phyloP scores from a whole-genome alignment of 2,329 filamentous ascomycete genomes.

The Lasiodiplodia sp. region DNA sequence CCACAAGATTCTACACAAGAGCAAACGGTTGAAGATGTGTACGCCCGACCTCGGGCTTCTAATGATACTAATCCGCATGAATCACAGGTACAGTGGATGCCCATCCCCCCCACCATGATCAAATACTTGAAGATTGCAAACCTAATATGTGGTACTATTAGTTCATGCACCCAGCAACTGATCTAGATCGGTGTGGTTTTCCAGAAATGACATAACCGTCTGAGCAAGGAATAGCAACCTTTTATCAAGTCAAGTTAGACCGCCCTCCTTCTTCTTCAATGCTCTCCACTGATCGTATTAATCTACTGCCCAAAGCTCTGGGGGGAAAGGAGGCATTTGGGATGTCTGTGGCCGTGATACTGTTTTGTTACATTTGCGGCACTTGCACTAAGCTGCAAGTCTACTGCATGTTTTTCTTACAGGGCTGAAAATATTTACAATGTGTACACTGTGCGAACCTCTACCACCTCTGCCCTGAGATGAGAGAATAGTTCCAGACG shows the following conservation, averaged over 20 bases:
- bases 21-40: too few relatives aligned
- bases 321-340: not conserved
- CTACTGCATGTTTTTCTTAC: not conserved
- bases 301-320: not conserved
- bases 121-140: too few relatives aligned
- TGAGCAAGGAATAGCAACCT: too few relatives aligned
- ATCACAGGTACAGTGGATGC: too few relatives aligned
- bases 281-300: not conserved
- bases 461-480: not conserved
- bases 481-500: not conserved
- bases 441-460: not conserved
- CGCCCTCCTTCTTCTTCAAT: not conserved
- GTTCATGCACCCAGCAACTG: too few relatives aligned
- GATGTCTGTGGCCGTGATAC: not conserved
- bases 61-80: too few relatives aligned
- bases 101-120: too few relatives aligned
- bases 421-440: conserved; percentile 11
- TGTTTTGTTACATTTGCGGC: not conserved
- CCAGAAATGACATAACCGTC: too few relatives aligned
- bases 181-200: too few relatives aligned
- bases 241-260: not conserved
- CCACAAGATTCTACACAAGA: too few relatives aligned
- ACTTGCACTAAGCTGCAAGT: not conserved
- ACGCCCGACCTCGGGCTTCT: too few relatives aligned
- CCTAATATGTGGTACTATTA: too few relatives aligned